These are phyloP conservation scores for Candida namnaoensis DNA, from an alignment of 805 yeast genomes.

Conservation along the genomic window DNA sequence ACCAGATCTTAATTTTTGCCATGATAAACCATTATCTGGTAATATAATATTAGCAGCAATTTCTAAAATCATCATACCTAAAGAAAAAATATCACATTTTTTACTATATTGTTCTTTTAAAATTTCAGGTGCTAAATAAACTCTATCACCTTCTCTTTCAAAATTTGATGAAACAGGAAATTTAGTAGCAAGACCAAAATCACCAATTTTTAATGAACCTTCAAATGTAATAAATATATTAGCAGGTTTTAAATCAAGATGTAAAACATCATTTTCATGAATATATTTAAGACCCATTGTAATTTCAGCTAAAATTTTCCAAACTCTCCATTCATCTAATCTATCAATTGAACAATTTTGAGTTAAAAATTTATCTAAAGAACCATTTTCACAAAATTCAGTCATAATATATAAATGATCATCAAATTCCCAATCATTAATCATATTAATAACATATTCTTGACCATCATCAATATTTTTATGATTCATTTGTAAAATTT, in stretches of 20 bases:
- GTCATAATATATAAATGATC: conserved; percentile 84
- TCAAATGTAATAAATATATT: conserved; percentile 91
- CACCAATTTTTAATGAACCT: conserved; percentile 90
- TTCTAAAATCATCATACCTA: conserved; percentile 89
- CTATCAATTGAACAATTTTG: conserved; percentile 70
- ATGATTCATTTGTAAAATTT: conserved; percentile 29
- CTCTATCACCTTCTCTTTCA: conserved; percentile 96
- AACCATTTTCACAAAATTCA: conserved; percentile 92
- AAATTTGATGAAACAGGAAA: conserved; percentile 59
- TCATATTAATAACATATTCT: conserved; percentile 69
- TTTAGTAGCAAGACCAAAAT: conserved; percentile 89
- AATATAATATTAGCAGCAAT: conserved; percentile 91
- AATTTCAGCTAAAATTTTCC: conserved; percentile 90
- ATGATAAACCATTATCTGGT: conserved; percentile 93
- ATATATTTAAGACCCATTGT: conserved; percentile 72
- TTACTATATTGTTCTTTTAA: conserved; percentile 79
- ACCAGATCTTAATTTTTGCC: conserved; percentile 94
- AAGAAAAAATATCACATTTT: conserved; percentile 92
- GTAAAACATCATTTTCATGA: conserved; percentile 71
- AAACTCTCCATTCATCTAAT: conserved; percentile 93
- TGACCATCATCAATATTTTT: conserved; percentile 48
- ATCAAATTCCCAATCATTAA: conserved; percentile 80
- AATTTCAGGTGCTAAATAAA: conserved; percentile 95
- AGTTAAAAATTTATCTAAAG: conserved; percentile 68
- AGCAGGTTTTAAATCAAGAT: conserved; percentile 91